Conservation (phyloP, 768 basidiomycete genomes). For the Russula olivacea region DNA sequence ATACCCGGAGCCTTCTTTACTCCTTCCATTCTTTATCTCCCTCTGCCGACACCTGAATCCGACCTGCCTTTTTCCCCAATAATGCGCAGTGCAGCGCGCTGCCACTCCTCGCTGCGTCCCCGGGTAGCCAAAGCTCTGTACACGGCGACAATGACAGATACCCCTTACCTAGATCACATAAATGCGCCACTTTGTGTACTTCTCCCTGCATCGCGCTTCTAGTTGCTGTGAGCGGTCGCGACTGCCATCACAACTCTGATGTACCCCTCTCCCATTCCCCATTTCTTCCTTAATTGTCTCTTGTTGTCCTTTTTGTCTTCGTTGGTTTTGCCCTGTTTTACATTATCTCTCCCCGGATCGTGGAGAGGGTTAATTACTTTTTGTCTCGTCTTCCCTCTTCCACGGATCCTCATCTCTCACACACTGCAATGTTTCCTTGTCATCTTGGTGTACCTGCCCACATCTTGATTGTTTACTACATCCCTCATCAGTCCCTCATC, state of each 20-base stretch:
- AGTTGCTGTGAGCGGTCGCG: not conserved
- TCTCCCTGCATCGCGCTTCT: not conserved
- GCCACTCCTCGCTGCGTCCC: not conserved
- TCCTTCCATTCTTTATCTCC: not conserved
- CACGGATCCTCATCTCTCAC: slow-evolving; percentile 4
- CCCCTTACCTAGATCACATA: slow-evolving; percentile 15
- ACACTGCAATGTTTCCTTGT: slow-evolving; percentile 17
- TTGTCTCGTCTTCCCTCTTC: not conserved
- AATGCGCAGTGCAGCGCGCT: slow-evolving; percentile 2
- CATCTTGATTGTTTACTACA: slow-evolving; percentile 18
- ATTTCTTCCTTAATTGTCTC: not conserved
- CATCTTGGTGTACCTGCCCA: slow-evolving; percentile 16
- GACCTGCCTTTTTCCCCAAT: not conserved
- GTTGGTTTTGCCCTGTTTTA: not conserved
- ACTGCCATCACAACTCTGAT: slow-evolving; percentile 11
- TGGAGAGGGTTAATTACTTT: slow-evolving; percentile 11
- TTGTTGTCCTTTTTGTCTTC: not conserved
- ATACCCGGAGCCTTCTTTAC: not conserved
- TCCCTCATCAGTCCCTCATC: slow-evolving; percentile 3
- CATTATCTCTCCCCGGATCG: slow-evolving; percentile 4
- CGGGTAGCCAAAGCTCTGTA: not conserved
- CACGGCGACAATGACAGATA: slow-evolving; percentile 9
- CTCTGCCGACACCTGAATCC: not conserved
- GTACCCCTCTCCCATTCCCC: not conserved
- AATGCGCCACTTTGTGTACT: not conserved